These are phyloP conservation scores for Mycena metata DNA, from an alignment of 768 basidiomycete genomes.

Conservation along the genomic window DNA sequence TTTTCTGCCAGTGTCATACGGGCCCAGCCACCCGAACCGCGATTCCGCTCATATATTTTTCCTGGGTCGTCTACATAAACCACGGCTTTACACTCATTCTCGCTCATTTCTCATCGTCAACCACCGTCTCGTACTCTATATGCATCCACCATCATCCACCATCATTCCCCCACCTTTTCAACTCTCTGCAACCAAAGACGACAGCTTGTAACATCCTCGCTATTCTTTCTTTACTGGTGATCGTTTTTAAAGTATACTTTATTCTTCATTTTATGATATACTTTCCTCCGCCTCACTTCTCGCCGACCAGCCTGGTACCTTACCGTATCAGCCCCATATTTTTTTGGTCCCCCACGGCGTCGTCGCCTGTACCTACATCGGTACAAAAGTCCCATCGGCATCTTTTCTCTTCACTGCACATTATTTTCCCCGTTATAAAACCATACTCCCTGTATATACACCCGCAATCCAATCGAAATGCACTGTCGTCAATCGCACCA, in stretches of 20 bases:
- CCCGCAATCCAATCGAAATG: slow-evolving; percentile 29
- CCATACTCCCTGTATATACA: slow-evolving; percentile 38
- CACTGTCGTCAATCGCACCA: slow-evolving; percentile 36
- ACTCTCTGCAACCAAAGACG: slow-evolving; percentile 63
- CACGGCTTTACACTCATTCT: slow-evolving; percentile 41
- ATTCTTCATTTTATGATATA: slow-evolving; percentile 87
- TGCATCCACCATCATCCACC: slow-evolving; percentile 69
- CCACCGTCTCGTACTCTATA: slow-evolving; percentile 64
- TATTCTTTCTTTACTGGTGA: slow-evolving; percentile 61
- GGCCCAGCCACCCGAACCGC: slow-evolving; percentile 38
- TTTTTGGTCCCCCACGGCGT: slow-evolving; percentile 35
- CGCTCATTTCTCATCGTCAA: slow-evolving; percentile 47
- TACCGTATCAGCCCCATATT: slow-evolving; percentile 30
- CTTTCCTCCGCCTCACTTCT: slow-evolving; percentile 46
- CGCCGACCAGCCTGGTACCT: slow-evolving; percentile 39
- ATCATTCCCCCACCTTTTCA: slow-evolving; percentile 63
- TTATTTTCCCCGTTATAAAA: slow-evolving; percentile 36
- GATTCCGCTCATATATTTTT: slow-evolving; percentile 42
- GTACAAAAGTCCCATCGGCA: slow-evolving; percentile 39
- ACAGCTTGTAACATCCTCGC: slow-evolving; percentile 60
- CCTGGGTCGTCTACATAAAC: slow-evolving; percentile 36
- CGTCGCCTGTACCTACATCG: slow-evolving; percentile 29
- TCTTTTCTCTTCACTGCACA: slow-evolving; percentile 35
- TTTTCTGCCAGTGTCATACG: slow-evolving; percentile 39
- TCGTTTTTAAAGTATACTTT: slow-evolving; percentile 81